Conservation (phyloP, 139 green algal species). For the Haematococcus lacustris region DNA sequence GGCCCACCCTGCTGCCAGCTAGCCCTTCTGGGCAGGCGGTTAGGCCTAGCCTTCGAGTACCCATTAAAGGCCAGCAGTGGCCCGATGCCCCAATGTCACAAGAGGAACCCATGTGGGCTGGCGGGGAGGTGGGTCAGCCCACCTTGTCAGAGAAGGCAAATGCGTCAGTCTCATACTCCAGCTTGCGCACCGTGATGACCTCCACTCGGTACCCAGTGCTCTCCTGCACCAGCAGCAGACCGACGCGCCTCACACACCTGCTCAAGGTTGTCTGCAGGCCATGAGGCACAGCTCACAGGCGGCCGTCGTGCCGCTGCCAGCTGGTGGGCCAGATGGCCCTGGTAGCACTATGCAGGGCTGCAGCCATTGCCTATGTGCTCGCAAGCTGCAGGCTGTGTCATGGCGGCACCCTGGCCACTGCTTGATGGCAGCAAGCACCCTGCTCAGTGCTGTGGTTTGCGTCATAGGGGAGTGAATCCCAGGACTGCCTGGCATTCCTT, state of each 20-base stretch:
- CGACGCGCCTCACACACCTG: no score
- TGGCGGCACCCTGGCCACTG: not conserved
- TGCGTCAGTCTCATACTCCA: conserved; percentile 92
- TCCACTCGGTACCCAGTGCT: conserved; percentile 79
- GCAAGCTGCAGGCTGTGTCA: not conserved
- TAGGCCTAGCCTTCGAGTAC: no score
- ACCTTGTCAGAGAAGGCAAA: conserved; percentile 93
- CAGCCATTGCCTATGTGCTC: not conserved
- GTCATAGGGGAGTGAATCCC: not conserved
- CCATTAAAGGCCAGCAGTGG: no score
- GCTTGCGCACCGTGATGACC: conserved; percentile 88
- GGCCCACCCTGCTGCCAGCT: no score
- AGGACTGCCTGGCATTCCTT: no score
- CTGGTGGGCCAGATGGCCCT: not conserved
- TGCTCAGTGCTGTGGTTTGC: not conserved
- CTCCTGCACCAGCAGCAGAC: not conserved
- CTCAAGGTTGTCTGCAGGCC: not conserved
- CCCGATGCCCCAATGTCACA: no score
- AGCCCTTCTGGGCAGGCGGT: no score
- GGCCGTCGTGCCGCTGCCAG: not conserved
- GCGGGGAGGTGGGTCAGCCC: no score
- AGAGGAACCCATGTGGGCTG: no score
- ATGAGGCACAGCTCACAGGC: not conserved
- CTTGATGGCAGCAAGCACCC: not conserved
- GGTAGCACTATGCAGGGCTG: not conserved